Evolutionary conservation across 1,139 yeast species (phyloP).

Genomic region (Meyerozyma smithsonii): DNA sequence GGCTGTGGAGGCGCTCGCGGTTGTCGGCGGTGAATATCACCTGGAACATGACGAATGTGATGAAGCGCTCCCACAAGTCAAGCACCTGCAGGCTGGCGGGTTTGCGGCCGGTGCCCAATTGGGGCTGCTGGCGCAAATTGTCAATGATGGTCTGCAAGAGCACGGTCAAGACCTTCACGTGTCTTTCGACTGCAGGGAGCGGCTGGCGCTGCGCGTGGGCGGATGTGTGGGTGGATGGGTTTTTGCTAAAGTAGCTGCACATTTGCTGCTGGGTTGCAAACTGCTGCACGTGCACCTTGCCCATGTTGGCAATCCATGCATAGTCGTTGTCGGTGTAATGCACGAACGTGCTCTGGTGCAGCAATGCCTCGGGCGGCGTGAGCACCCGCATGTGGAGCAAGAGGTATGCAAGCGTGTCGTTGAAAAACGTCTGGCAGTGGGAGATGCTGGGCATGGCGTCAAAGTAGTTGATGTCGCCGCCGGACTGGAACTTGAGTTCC

Average conservation of each 20-base stretch:
- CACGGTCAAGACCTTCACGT: conserved; percentile 10
- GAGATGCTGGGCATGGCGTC: conserved; percentile 27
- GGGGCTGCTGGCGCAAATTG: conserved; percentile 8
- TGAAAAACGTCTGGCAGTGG: conserved; percentile 20
- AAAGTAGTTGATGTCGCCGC: conserved; percentile 17
- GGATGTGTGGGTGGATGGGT: too few species aligned
- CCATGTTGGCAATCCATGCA: conserved; percentile 22
- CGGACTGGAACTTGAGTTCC: conserved; percentile 8
- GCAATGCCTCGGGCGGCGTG: conserved; percentile 10
- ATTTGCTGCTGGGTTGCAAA: conserved; percentile 9
- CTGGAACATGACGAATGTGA: conserved; percentile 14
- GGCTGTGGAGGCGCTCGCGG: neutral
- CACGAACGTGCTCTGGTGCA: conserved; percentile 15
- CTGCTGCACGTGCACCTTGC: conserved; percentile 17
- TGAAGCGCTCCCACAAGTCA: conserved; percentile 17
- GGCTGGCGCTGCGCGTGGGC: too few species aligned
- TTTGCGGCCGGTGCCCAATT: neutral
- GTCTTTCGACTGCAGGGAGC: conserved; percentile 7
- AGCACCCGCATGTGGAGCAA: conserved; percentile 18
- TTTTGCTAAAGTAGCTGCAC: conserved; percentile 8
- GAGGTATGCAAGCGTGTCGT: conserved; percentile 27
- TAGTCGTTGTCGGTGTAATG: conserved; percentile 24
- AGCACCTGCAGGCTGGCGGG: conserved; percentile 10
- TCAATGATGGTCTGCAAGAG: conserved; percentile 14
- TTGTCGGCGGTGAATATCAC: conserved; percentile 7